Base-by-base conservation (phyloP, 768 basidiomycete genomes). In the Panaeolus cyanescens region DNA sequence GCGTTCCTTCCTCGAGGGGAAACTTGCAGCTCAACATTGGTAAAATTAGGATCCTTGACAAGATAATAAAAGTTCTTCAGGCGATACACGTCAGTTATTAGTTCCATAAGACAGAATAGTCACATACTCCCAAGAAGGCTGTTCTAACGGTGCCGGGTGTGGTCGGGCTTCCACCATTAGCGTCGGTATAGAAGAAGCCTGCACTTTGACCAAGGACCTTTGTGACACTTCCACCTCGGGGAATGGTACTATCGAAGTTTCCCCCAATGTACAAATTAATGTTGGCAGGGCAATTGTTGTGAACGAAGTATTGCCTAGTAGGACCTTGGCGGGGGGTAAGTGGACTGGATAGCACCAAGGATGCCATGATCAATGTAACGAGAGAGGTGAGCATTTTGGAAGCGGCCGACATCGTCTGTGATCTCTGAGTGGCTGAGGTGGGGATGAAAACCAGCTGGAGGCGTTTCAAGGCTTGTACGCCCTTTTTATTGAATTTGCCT, bases 261-360 rank as follows among this genome's bases (percentile, higher is more conserved):
- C 65, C 65, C 2, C 50, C 66, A 40, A 70, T 66, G 58, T 64
- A 69, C 13, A 71, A 59, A n/a, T 68, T 65, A 33, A 73, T 62
- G 7, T 62, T 25, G n/a, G 55, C 45, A 4, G 71, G 71, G 34
- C 72, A 73, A 9, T 60, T 53, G 59, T 73, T 73, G 58, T 62
- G 60, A 6, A 72, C 62, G 37, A 61, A 58, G 58, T 66, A 70
- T 10, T 59, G 59, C 25, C 45, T 50, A 12, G 25, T 25, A 50
- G 45, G 45, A 9, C 45, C 30, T 50, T 50, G 45, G 15, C 45
- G 45, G 10, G 25, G 10, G 22, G 19, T 28, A 5, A 50, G 45
- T 30, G 45, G 45, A 9, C 15, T 50, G 4, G 45, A 10, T 25
- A 50, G 10, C 8, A 15, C 45, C 25, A 50, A 28, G 30, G 45